Base-by-base conservation (phyloP, 2,329 filamentous ascomycete species). In the Parafenestella ontariensis region DNA sequence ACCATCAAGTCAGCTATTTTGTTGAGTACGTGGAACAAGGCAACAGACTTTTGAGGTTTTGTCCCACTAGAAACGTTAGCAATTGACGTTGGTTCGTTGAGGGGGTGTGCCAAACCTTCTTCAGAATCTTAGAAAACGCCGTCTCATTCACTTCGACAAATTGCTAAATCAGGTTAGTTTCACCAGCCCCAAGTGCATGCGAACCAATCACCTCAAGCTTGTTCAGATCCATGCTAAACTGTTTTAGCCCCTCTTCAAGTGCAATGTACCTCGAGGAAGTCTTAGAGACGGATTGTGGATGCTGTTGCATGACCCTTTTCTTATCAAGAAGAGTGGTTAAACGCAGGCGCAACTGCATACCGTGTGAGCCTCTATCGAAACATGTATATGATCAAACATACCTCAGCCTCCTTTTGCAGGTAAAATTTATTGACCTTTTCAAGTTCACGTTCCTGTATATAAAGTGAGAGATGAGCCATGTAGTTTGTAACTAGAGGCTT, bases 401-500 rank as follows among this genome's bases (percentile, higher is more conserved):
- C 92, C 87, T 99, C 95, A 47, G 92, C 93, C 79, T 99, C 95
- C 75, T 99, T 99, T 75, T 98, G 95, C 31, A 98, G 79, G 75
- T 99, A 99, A 77, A 97, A 97, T 13, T 88, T 91, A 78, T 99
- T 99, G 78, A 99, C 95, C 77, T 98, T 99, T 77, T 98, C 95
- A 50, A 99, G 86, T 77, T 99, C 95, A 68, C 95, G 89, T 83
- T 99, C 95, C 92, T 96, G 45, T 21, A 20, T 5, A 31, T 37
- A 34, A 17, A 39, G 44, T 63, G 43, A 65, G 56, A 50, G 23
- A 11, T 21, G 43, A 10, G 42, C 39, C 31, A 20, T 17, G 37
- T 42, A 24, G 42, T 26, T 17, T 24, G 23, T 46, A 23, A 24
- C 41, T 31, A 45, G 28, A 7, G 45, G 54, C 87, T 74, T 85